Percentiles rank a stretch among this genome's conserved stretches.
Conservation (phyloP, 78 protist species). For the Dictyostelium intermedium region DNA sequence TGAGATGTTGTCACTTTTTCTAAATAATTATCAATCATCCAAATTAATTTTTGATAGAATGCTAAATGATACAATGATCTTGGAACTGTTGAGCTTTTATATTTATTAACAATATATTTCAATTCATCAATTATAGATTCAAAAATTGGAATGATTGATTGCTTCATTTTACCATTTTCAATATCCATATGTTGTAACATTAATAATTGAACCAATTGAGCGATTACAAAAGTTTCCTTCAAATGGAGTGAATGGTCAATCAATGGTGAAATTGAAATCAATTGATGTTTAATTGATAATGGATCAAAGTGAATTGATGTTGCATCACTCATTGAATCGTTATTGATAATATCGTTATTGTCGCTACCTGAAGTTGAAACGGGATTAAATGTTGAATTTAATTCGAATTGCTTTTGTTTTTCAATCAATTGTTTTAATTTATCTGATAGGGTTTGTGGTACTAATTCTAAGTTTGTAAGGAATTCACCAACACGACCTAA, state of each 20-base stretch:
- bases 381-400: not conserved
- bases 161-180: constrained; percentile 12
- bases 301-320: constrained; percentile 16
- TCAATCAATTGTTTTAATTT: constrained; percentile 8
- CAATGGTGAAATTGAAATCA: not conserved
- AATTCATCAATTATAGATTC: not conserved
- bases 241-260: not conserved
- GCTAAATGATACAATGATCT: constrained; percentile 39
- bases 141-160: not conserved
- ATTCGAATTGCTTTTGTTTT: not conserved
- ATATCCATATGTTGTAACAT: constrained; percentile 8
- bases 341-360: not conserved
- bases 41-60: constrained; percentile 40
- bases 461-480: not conserved
- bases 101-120: not conserved
- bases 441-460: constrained; percentile 4
- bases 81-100: not conserved
- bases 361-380: not conserved
- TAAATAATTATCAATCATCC: constrained; percentile 54
- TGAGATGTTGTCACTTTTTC: not conserved
- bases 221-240: not conserved
- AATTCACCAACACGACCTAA: not conserved
- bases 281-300: constrained; percentile 21
- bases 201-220: constrained; percentile 5
- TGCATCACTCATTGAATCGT: not conserved